Conservation (phyloP, 495 filamentous ascomycete species). For the Pyrenopolyporus hunteri region DNA sequence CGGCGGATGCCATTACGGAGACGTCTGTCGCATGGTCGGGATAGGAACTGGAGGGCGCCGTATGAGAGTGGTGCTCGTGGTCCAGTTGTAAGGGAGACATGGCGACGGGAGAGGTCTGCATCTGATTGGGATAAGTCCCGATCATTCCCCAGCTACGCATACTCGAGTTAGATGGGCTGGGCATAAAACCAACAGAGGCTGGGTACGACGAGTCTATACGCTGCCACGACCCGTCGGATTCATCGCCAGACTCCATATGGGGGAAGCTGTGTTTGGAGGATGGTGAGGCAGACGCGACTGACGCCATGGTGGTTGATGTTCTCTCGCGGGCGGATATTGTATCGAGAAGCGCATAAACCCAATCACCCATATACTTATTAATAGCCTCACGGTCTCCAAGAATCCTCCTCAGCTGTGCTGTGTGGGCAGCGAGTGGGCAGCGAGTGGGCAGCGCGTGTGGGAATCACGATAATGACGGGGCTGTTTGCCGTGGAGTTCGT, state of each 20-base stretch:
- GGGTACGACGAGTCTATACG: constrained; percentile 38
- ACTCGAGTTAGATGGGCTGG: constrained; percentile 51
- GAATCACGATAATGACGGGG: constrained; percentile 7
- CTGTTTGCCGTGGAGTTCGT: constrained; percentile 34
- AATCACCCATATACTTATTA: constrained; percentile 27
- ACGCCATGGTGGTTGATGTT: constrained; percentile 33
- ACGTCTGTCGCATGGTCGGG: constrained; percentile 30
- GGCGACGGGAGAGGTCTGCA: constrained; percentile 33
- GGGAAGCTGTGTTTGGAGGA: constrained; percentile 31
- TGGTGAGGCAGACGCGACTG: constrained; percentile 38
- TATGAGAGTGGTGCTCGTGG: constrained; percentile 18
- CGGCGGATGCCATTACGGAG: constrained; percentile 20
- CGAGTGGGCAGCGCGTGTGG: no score
- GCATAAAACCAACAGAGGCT: constrained; percentile 45
- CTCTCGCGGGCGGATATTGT: background rate
- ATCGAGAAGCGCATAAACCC: constrained; percentile 12
- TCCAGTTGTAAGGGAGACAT: constrained; percentile 38
- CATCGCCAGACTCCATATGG: constrained; percentile 40
- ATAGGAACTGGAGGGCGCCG: constrained; percentile 32
- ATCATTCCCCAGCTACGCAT: constrained; percentile 51
- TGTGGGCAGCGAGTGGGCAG: background rate
- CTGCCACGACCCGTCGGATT: constrained; percentile 40
- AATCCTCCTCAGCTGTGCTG: constrained; percentile 2
- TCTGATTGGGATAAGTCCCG: constrained; percentile 38
- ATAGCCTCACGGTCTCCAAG: constrained; percentile 2